These are phyloP conservation scores for Pulveroboletus sp. DNA, from an alignment of 768 basidiomycete species.

Conservation along the genomic window DNA sequence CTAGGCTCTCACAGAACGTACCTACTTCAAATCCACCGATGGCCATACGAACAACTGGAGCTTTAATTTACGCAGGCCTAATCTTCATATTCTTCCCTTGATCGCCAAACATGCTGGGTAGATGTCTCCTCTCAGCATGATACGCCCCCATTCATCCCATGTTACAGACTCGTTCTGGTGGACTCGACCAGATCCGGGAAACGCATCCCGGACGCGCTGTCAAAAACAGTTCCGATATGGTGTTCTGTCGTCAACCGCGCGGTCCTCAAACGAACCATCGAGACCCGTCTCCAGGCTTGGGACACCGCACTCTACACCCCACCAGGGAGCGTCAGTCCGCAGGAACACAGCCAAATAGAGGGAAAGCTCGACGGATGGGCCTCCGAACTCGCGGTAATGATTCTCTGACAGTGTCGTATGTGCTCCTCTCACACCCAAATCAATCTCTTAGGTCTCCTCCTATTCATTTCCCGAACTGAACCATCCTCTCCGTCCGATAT, in stretches of 20 bases:
- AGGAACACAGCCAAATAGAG: constrained; percentile 82
- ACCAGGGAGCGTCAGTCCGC: constrained; percentile 57
- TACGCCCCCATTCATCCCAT: neutral
- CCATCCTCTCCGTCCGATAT: constrained; percentile 76
- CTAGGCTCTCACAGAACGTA: constrained; percentile 29
- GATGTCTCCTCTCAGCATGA: neutral
- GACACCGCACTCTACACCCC: constrained; percentile 65
- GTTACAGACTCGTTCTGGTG: constrained; percentile 67
- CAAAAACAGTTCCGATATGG: constrained; percentile 94
- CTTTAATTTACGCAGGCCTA: constrained; percentile 80
- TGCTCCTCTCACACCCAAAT: neutral
- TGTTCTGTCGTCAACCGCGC: constrained; percentile 82
- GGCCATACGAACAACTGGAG: constrained; percentile 83
- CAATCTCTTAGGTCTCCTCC: constrained; percentile 52
- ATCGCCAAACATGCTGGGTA: constrained; percentile 58
- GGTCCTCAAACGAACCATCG: constrained; percentile 23
- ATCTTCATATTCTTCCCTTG: constrained; percentile 68
- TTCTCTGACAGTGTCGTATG: neutral
- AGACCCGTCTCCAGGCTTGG: constrained; percentile 36
- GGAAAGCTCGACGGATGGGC: constrained; percentile 64
- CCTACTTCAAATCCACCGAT: constrained; percentile 92
- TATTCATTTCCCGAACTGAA: constrained; percentile 59
- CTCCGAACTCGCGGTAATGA: constrained; percentile 52
- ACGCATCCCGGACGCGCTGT: constrained; percentile 88
- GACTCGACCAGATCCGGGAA: constrained; percentile 94